Evolutionary conservation across 768 basidiomycete species (phyloP).

Genomic region (Hemileccinum rubropunctum): DNA sequence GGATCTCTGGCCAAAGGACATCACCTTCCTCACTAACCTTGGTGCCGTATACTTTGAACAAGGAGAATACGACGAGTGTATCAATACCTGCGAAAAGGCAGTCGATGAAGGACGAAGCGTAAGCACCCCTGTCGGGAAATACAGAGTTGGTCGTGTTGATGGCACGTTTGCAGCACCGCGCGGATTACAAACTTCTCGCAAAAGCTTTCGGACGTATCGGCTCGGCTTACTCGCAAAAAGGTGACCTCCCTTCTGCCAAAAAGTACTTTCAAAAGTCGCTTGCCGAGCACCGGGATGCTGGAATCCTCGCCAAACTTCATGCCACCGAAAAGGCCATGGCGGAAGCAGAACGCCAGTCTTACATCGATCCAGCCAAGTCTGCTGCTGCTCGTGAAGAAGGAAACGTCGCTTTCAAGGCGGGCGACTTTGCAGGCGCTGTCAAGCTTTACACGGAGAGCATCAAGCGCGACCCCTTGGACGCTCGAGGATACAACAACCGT

Average conservation of each 20-base stretch:
- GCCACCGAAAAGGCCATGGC: constrained; percentile 74
- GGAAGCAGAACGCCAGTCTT: constrained; percentile 77
- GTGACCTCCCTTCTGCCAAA: constrained; percentile 73
- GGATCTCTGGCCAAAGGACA: constrained; percentile 90
- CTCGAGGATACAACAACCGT: constrained; percentile 95
- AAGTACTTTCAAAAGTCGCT: constrained; percentile 93
- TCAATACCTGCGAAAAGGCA: constrained; percentile 93
- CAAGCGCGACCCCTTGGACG: constrained; percentile 89
- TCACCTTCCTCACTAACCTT: constrained; percentile 91
- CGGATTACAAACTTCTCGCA: constrained; percentile 93
- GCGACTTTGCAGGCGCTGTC: constrained; percentile 89
- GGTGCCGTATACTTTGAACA: constrained; percentile 92
- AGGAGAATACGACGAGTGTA: constrained; percentile 86
- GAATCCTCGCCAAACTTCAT: constrained; percentile 87
- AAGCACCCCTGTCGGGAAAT: constrained; percentile 15
- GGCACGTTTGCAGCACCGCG: constrained; percentile 57
- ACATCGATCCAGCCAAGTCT: constrained; percentile 83
- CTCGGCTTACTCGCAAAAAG: constrained; percentile 78
- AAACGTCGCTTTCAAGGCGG: constrained; percentile 86
- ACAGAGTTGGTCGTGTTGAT: neutral
- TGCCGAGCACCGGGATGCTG: constrained; percentile 94
- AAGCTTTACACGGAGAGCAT: constrained; percentile 94
- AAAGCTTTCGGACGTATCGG: constrained; percentile 93
- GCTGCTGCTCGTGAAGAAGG: constrained; percentile 88
- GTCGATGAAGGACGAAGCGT: constrained; percentile 90